A percentile compares a stretch with the other conserved stretches of the same genome.
Evolutionary conservation across 257 asterid genomes (phyloP).

Genomic region (Scutellaria baicalensis): DNA sequence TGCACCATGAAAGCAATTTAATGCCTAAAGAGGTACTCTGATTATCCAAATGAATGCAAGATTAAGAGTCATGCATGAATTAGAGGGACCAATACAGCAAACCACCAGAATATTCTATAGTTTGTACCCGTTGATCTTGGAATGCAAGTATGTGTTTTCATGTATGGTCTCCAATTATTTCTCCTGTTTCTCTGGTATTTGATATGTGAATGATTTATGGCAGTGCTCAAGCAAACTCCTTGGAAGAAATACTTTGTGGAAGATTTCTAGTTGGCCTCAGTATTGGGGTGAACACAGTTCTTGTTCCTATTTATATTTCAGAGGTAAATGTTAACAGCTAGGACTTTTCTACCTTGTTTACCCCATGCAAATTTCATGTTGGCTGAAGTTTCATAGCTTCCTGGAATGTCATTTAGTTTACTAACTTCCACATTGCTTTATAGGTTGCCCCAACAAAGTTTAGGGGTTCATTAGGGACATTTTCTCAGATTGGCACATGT

Average conservation of each 20-base stretch:
- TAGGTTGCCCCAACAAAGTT: constrained; percentile 81
- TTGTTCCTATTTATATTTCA: constrained; percentile 83
- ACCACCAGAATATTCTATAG: neutral
- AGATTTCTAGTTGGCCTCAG: constrained; percentile 90
- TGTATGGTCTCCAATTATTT: neutral
- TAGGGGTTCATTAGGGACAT: constrained; percentile 74
- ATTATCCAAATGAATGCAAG: neutral
- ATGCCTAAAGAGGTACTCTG: neutral
- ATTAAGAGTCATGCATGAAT: neutral
- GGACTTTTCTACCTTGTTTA: neutral
- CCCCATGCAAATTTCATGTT: neutral
- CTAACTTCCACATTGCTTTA: constrained; percentile 20
- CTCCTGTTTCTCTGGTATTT: neutral
- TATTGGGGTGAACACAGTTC: constrained; percentile 85
- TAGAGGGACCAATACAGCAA: neutral
- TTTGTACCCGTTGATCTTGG: neutral
- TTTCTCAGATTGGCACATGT: constrained; percentile 89
- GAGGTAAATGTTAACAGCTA: constrained; percentile 46
- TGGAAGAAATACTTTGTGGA: constrained; percentile 69
- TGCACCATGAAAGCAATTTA: neutral
- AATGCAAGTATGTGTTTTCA: neutral
- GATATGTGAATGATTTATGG: constrained; percentile 16
- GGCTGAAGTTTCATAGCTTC: neutral
- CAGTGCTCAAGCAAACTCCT: constrained; percentile 91
- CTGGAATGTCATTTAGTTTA: constrained; percentile 3